phyloP scores from a whole-genome alignment of 2,329 filamentous ascomycete species.

The Penicillium sp. region DNA sequence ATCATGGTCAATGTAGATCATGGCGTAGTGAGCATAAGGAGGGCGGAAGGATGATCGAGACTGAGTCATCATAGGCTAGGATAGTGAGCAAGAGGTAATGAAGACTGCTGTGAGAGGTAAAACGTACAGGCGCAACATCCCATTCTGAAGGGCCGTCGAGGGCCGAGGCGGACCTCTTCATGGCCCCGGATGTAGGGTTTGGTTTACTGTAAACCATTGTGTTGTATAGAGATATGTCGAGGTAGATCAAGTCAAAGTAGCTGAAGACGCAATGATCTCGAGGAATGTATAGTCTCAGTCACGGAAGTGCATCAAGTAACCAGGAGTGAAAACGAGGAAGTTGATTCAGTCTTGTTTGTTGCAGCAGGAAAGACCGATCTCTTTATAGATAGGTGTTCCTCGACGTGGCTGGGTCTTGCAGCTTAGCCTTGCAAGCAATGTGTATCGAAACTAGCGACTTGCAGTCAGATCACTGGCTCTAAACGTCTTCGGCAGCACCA shows the following conservation, averaged over 20 bases:
- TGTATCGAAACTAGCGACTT: neutral
- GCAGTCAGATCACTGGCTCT: conserved; percentile 9
- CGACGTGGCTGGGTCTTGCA: conserved; percentile 1
- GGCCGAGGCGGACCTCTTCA: conserved; percentile 32
- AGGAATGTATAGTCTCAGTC: neutral
- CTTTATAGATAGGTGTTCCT: conserved; percentile 9
- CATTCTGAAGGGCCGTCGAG: conserved; percentile 30
- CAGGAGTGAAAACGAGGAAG: neutral
- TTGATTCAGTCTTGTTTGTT: neutral
- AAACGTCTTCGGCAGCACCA: conserved; percentile 3
- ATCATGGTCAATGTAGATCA: conserved; percentile 37
- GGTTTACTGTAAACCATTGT: conserved; percentile 32
- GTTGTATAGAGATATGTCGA: neutral
- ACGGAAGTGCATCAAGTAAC: neutral
- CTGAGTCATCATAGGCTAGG: conserved; percentile 29
- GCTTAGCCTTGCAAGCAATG: neutral
- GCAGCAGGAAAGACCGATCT: neutral
- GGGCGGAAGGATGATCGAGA: conserved; percentile 26
- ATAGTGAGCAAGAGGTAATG: conserved; percentile 1
- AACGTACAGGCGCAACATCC: conserved; percentile 31
- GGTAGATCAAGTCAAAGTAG: neutral
- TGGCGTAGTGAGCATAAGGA: conserved; percentile 35
- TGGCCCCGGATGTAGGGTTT: conserved; percentile 23
- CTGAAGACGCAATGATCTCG: neutral
- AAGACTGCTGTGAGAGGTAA: neutral